phyloP scores from a whole-genome alignment of 352 stramenopile genomes.

The Phytophthora rubi region DNA sequence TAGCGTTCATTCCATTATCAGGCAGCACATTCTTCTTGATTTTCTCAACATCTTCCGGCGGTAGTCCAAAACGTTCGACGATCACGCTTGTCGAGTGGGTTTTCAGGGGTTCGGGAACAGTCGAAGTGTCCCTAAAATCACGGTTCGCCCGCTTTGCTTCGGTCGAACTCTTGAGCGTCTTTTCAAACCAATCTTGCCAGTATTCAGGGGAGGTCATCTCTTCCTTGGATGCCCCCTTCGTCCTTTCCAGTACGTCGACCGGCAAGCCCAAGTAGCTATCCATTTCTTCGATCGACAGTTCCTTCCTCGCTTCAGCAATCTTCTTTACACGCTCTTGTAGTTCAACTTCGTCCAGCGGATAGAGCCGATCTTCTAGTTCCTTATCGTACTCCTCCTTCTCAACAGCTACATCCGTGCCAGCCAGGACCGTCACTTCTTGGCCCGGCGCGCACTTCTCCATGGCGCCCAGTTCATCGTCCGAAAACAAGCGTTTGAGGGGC shows the following conservation, averaged over 20 bases:
- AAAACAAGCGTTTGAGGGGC: not conserved
- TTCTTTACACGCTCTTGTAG: not conserved
- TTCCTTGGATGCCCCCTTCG: not conserved
- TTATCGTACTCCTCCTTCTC: conserved; percentile 6
- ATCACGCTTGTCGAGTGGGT: not conserved
- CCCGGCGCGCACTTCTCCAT: not conserved
- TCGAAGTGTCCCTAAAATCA: not conserved
- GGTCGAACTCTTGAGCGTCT: not conserved
- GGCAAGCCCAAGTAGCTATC: not conserved
- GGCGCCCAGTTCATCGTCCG: not conserved
- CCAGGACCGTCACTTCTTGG: not conserved
- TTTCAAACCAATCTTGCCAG: not conserved
- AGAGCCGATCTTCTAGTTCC: not conserved
- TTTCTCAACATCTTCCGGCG: not conserved
- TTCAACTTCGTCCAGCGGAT: conserved; percentile 6
- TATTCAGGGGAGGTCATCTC: not conserved
- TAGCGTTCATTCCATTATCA: no score
- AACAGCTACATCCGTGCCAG: not conserved
- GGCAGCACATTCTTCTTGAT: not conserved
- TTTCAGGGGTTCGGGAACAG: not conserved
- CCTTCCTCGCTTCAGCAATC: not conserved
- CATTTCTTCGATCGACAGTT: not conserved
- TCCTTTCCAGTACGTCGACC: not conserved
- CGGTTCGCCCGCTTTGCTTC: conserved; percentile 3
- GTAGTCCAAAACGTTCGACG: not conserved